phyloP scores from a whole-genome alignment of 116 monocot species.

The Phalaenopsis hybrid region DNA sequence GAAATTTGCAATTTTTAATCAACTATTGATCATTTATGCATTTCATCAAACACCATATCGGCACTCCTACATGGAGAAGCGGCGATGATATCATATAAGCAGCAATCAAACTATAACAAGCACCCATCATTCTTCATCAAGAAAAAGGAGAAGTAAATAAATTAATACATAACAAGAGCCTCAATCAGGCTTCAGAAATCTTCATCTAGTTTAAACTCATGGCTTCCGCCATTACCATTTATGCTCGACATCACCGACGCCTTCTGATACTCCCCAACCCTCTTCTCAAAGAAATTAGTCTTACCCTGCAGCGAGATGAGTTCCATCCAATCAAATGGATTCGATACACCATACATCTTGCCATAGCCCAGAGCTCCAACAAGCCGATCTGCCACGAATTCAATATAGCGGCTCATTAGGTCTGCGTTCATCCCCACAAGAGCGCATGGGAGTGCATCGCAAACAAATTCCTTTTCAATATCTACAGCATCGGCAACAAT shows the following conservation, averaged over 20 bases:
- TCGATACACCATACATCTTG: conserved; percentile 52
- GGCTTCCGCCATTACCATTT: conserved; percentile 11
- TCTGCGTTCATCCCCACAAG: conserved; percentile 85
- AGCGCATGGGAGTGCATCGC: conserved; percentile 65
- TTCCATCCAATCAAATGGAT: conserved; percentile 98
- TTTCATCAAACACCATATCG: too few species aligned
- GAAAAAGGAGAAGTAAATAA: too few species aligned
- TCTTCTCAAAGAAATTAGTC: conserved; percentile 95
- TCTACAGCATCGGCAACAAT: conserved; percentile 21
- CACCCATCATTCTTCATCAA: too few species aligned
- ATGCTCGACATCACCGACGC: conserved; percentile 19
- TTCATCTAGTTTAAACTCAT: conserved; percentile 23
- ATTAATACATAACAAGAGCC: too few species aligned
- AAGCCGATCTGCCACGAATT: conserved; percentile 77
- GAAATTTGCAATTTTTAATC: too few species aligned
- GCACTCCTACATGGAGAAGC: too few species aligned
- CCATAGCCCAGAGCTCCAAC: conserved; percentile 46
- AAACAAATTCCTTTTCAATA: conserved; percentile 46
- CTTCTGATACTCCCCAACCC: conserved; percentile 58
- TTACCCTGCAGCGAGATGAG: conserved; percentile 91
- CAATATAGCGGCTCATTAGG: conserved; percentile 76
- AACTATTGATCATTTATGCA: too few species aligned
- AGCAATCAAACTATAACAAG: too few species aligned
- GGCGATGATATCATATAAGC: too few species aligned
- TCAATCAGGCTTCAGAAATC: neutral